Evolutionary conservation across 805 yeast species (phyloP), one percentile per base, ranked within the genome.

Genomic region (Candida verbasci): DNA sequence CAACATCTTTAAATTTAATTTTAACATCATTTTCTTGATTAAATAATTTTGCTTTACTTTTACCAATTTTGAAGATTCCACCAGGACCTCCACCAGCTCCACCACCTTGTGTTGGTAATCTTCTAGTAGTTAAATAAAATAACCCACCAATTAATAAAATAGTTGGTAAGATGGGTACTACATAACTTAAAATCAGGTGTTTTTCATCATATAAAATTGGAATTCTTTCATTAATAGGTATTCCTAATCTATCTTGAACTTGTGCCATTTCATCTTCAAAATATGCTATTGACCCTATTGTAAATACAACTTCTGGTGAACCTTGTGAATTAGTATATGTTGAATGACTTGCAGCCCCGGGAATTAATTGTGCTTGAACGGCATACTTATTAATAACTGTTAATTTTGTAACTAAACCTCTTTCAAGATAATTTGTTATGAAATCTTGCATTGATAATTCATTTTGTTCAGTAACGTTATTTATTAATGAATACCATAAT

Each of bases 1-100:
- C 97, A 37, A 88, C 96, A 55, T 89, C 96, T 44, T 78, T 80
- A 56, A 89, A 88, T 45, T 77, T 80, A 34, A 86, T 79, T 51
- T 84, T 84, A 42, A 88, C 84, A 44, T 85, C 88, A 4, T 83
- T 80, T 49, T 84, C 91, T 48, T 84, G 86, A 60, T 87, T 85
- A 65, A 83, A 87, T 41, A 78, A 66, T 58, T 84, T 85, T 25
- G 93, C 93, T 47, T 76, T 81, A 12, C 86, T 76, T 56, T 85
- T 84, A 20, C 91, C 88, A 33, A 82, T 79, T 38, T 82, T 80
- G 55, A 86, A 83, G 36, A 84, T 70, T 15, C 88, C 87, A 3
- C 68, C 64, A n/a, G 59, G 53, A 4, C 61, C 62, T 12, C 44
- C 38, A 7, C 63, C 64, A 4, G 62, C 62, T 14, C 72, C 68